Evolutionary conservation across 352 stramenopile genomes (phyloP), one percentile per base, ranked within the genome.

Genomic region (Peronospora belbahrii): DNA sequence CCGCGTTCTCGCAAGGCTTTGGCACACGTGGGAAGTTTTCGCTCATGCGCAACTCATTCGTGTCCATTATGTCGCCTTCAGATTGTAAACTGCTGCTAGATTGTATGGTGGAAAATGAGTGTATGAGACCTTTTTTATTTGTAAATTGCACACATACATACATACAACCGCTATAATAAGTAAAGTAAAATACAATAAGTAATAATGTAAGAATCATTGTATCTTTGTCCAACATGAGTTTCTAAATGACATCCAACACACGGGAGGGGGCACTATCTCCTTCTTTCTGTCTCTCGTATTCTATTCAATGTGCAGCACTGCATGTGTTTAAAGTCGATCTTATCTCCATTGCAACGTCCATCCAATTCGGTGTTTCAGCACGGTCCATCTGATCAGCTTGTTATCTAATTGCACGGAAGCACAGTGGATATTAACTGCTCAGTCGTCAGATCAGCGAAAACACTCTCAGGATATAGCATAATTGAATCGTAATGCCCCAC

Each of bases 391-490:
- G 33, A 41, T 35, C 35, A 28, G 40, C 46, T 31, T 56, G 59
- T 85, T 85, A 85, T 87, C 72, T 87, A 72, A 56, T 66, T 55
- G 58, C 49, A 62, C 36, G 56, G 14, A 56, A 52, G 15, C 56
- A 67, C 60, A 78, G 52, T 40, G 45, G 35, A 74, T 65, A 83
- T 87, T 87, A 87, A 80, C 75, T 87, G 63, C 66, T 87, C 72
- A 75, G 75, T 83, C 56, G 75, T 87, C 75, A 87, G 75, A 63
- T 59, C 52, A 10, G 30, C 48, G 56, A 38, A 45, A 39, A 37
- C 33, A 40, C 37, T 38, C 35, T 23, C 23, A 46, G 22, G 8
- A 22, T 11, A 42, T 38, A 37, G 9, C 27, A 27, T 15, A 32
- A 5, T n/a, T 13, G 25, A 61, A 40, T 35, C 45, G 43, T 11